Percentiles rank a stretch among this genome's conserved stretches.
Evolutionary conservation across 2,329 filamentous ascomycete species (phyloP).

Genomic region (Parastagonospora nodorum): DNA sequence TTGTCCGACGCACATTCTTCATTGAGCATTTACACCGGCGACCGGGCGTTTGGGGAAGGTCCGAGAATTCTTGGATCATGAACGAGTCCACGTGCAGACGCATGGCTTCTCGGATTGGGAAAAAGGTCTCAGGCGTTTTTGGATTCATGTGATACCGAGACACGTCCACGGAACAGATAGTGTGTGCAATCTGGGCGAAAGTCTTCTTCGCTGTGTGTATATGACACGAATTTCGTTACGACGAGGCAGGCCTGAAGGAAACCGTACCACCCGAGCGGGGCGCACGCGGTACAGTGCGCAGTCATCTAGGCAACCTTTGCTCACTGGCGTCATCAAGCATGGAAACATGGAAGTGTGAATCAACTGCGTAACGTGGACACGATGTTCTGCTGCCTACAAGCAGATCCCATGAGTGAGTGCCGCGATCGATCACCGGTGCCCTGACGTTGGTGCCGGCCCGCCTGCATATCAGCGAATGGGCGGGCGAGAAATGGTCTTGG

Average conservation of each 20-base stretch:
- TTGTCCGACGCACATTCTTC: constrained; percentile 20
- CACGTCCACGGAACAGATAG: constrained; percentile 1
- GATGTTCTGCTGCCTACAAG: constrained; percentile 8
- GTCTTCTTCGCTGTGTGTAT: neutral
- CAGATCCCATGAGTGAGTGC: constrained; percentile 3
- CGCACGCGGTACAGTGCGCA: neutral
- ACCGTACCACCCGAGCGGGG: neutral
- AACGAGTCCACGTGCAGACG: constrained; percentile 19
- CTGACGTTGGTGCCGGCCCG: neutral
- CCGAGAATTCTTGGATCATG: constrained; percentile 12
- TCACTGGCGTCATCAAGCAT: neutral
- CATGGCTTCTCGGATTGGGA: constrained; percentile 12
- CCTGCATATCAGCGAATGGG: constrained; percentile 6
- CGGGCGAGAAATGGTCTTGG: constrained; percentile 9
- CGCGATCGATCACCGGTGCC: neutral
- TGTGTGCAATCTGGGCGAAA: constrained; percentile 4
- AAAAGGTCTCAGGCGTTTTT: neutral
- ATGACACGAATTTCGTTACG: neutral
- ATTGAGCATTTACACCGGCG: constrained; percentile 28
- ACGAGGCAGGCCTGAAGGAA: neutral
- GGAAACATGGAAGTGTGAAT: neutral
- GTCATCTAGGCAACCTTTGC: constrained; percentile 2
- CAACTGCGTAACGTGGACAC: constrained; percentile 2
- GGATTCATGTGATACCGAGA: constrained; percentile 5
- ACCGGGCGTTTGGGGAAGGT: constrained; percentile 21